phyloP scores from a whole-genome alignment of 2,329 filamentous ascomycete genomes.

The Thielaviopsis punctulata region DNA sequence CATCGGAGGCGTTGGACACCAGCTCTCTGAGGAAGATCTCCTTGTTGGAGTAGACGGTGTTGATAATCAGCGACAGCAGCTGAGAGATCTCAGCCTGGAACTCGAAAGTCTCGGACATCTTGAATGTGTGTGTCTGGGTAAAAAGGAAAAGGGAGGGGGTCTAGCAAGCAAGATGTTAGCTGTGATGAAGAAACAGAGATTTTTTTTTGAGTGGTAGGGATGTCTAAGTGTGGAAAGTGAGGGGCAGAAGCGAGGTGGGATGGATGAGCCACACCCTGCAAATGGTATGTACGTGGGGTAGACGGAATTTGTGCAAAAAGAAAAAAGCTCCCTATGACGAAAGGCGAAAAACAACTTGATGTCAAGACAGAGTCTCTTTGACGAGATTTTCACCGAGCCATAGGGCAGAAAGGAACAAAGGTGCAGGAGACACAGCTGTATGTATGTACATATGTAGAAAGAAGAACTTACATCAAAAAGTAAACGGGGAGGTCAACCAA shows the following conservation, averaged over 20 bases:
- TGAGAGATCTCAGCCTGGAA: constrained; percentile 99
- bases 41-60: constrained; percentile 99
- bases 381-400: not conserved
- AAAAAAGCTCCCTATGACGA: not conserved
- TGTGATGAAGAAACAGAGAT: too few species aligned
- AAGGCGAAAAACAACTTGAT: not conserved
- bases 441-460: not conserved
- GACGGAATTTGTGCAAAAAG: not conserved
- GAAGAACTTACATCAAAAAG: constrained; percentile 13
- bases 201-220: not conserved
- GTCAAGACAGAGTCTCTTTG: not conserved
- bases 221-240: not conserved
- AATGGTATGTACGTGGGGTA: not conserved
- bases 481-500: constrained; percentile 11
- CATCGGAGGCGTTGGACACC: constrained; percentile 97
- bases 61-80: constrained; percentile 98
- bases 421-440: not conserved
- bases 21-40: constrained; percentile 99
- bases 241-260: constrained; percentile 4
- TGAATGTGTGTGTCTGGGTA: constrained; percentile 10
- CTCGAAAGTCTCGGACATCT: constrained; percentile 71
- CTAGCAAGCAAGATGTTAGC: not conserved
- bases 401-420: not conserved
- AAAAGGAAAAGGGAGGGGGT: constrained; percentile 5
- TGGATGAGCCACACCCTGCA: constrained; percentile 5